Evolutionary conservation across 73 alveolate genomes (phyloP).

Genomic region (Paramecium tetraurelia): DNA sequence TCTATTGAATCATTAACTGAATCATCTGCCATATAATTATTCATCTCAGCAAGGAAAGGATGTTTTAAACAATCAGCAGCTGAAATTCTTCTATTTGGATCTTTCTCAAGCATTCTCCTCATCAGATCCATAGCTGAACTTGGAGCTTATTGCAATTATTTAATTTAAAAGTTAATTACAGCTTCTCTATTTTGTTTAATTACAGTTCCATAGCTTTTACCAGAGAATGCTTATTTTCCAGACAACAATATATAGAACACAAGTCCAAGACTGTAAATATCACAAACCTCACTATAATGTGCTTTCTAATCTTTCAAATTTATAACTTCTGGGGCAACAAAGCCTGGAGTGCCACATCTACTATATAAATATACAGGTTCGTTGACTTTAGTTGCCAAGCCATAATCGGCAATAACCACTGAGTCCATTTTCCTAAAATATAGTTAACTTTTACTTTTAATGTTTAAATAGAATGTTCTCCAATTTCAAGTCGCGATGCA

Average conservation of each 20-base stretch:
- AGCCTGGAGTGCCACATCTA: conserved; percentile 64
- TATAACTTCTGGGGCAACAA: conserved; percentile 62
- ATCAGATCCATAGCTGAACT: background rate
- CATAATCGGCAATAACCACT: conserved; percentile 50
- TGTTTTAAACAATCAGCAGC: conserved; percentile 7
- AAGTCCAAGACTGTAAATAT: conserved; percentile 25
- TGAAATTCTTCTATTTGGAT: conserved; percentile 14
- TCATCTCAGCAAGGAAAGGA: background rate
- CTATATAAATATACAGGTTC: conserved; percentile 39
- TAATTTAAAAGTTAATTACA: background rate
- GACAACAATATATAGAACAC: background rate
- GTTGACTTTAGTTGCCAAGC: conserved; percentile 49
- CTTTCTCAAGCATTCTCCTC: conserved; percentile 23
- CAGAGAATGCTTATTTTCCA: conserved; percentile 18
- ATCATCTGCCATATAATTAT: background rate
- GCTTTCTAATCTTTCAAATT: conserved; percentile 24
- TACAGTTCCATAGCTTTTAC: conserved; percentile 12
- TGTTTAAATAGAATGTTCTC: conserved; percentile 13
- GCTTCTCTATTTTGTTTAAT: conserved; percentile 29
- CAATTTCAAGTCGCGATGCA: conserved; percentile 34
- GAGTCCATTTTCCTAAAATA: background rate
- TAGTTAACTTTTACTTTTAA: background rate
- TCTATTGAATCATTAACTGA: background rate
- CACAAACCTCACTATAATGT: conserved; percentile 5
- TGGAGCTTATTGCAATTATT: background rate